Conservation (phyloP, 768 basidiomycete species). For the Suillus bovinus region DNA sequence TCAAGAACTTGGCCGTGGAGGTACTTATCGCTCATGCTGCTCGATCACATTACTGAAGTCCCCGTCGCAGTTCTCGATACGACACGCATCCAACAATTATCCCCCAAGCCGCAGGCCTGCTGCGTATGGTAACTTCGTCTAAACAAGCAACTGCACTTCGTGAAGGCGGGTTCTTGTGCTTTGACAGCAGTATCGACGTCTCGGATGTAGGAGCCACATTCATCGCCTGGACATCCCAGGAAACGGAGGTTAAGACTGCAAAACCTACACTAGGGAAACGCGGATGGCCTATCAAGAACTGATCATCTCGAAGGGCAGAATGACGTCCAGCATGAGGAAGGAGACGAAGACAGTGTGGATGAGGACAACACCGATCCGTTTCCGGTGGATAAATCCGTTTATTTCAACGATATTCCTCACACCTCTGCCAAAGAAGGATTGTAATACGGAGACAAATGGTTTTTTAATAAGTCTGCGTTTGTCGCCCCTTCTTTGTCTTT, state of each 20-base stretch:
- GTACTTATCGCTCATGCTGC: slow-evolving; percentile 38
- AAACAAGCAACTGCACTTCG: slow-evolving; percentile 38
- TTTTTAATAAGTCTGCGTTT: no score
- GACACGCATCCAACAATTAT: no score
- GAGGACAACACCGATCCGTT: no score
- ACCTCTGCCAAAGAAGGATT: no score
- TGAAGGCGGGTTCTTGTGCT: slow-evolving; percentile 15
- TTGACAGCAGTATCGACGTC: slow-evolving; percentile 39
- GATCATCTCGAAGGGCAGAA: slow-evolving; percentile 10
- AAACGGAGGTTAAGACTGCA: slow-evolving; percentile 16
- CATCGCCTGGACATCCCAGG: slow-evolving; percentile 21
- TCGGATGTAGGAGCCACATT: slow-evolving; percentile 23
- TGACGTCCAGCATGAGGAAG: not conserved
- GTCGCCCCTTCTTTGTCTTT: no score
- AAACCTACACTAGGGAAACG: slow-evolving; percentile 29
- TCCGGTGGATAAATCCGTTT: no score
- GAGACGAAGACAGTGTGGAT: no score
- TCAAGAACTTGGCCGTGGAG: slow-evolving; percentile 71
- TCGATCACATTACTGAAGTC: slow-evolving; percentile 5
- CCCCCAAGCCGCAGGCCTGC: slow-evolving; percentile 42
- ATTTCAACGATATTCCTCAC: no score
- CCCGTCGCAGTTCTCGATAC: not conserved
- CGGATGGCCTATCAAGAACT: not conserved
- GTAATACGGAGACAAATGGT: no score
- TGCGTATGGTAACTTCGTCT: slow-evolving; percentile 42